Conservation (phyloP, 257 asterid species). For the Solanum okadae region DNA sequence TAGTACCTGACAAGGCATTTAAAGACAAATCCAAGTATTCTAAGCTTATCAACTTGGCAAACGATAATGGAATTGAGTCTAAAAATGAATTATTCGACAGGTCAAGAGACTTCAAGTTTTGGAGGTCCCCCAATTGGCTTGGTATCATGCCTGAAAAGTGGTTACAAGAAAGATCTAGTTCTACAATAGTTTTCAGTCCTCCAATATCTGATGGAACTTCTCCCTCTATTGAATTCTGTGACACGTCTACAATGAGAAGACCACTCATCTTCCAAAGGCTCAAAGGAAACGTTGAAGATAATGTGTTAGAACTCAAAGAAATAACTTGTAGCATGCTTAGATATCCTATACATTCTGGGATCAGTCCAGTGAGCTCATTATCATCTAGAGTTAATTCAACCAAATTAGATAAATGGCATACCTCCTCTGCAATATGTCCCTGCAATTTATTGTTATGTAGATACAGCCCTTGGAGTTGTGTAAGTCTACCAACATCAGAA, state of each 20-base stretch:
- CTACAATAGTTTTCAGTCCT: too few relatives aligned
- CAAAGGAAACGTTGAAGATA: slow-evolving; percentile 20
- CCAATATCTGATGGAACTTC: too few relatives aligned
- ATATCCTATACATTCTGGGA: slow-evolving; percentile 22
- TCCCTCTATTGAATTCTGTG: not conserved
- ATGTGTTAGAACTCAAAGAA: slow-evolving; percentile 12
- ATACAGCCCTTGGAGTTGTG: too few relatives aligned
- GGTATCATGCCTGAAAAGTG: too few relatives aligned
- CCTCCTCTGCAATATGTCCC: slow-evolving; percentile 8
- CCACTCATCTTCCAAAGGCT: slow-evolving; percentile 19
- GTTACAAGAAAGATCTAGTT: too few relatives aligned
- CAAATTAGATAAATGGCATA: slow-evolving; percentile 13
- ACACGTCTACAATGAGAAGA: slow-evolving; percentile 15
- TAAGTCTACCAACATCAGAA: too few relatives aligned
- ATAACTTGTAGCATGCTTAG: slow-evolving; percentile 11
- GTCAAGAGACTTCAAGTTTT: too few relatives aligned
- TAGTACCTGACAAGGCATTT: not conserved
- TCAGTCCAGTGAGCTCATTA: slow-evolving; percentile 12
- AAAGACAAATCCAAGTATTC: too few relatives aligned
- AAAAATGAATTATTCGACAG: too few relatives aligned
- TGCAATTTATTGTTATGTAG: not conserved
- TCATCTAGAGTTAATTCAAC: slow-evolving; percentile 1
- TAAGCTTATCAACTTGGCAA: too few relatives aligned
- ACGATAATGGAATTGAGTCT: too few relatives aligned
- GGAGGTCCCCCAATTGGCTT: too few relatives aligned